phyloP scores from a whole-genome alignment of 2,329 filamentous ascomycete species.

The Cladophialophora carrionii region DNA sequence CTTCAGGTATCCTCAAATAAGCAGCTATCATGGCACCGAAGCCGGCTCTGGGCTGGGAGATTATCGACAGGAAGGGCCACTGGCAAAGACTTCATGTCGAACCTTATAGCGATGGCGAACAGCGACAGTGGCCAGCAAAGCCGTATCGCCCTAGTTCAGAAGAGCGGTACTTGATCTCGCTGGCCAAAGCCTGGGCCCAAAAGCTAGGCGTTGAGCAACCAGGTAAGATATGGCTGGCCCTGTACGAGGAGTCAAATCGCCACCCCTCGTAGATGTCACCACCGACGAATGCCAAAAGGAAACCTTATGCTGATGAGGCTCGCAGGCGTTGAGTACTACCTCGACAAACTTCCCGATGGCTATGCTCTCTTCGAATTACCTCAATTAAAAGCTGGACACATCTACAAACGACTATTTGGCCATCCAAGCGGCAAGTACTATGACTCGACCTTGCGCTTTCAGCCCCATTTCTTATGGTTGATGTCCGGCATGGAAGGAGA shows the following conservation, averaged over 20 bases:
- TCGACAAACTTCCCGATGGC: conserved; percentile 59
- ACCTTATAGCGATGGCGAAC: conserved; percentile 47
- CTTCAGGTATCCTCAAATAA: neutral
- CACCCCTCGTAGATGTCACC: neutral
- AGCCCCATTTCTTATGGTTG: conserved; percentile 60
- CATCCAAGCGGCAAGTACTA: conserved; percentile 57
- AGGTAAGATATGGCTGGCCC: conserved; percentile 11
- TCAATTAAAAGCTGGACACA: conserved; percentile 45
- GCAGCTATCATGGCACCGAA: neutral
- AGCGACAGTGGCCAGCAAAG: conserved; percentile 44
- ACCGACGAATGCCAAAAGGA: neutral
- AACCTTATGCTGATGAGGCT: neutral
- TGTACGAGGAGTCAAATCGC: neutral
- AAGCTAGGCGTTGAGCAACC: conserved; percentile 40
- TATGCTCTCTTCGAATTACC: conserved; percentile 58
- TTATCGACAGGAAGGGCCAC: conserved; percentile 25
- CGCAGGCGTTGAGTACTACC: conserved; percentile 52
- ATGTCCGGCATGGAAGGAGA: conserved; percentile 53
- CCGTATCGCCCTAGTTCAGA: conserved; percentile 47
- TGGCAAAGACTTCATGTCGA: conserved; percentile 29
- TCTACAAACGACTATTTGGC: conserved; percentile 62
- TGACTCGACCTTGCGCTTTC: conserved; percentile 59
- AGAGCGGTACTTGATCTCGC: conserved; percentile 51
- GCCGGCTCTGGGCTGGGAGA: conserved; percentile 12
- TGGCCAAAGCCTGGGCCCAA: conserved; percentile 56